Base-by-base conservation (phyloP, 2,329 filamentous ascomycete genomes). In the Tolypocladium sp. region DNA sequence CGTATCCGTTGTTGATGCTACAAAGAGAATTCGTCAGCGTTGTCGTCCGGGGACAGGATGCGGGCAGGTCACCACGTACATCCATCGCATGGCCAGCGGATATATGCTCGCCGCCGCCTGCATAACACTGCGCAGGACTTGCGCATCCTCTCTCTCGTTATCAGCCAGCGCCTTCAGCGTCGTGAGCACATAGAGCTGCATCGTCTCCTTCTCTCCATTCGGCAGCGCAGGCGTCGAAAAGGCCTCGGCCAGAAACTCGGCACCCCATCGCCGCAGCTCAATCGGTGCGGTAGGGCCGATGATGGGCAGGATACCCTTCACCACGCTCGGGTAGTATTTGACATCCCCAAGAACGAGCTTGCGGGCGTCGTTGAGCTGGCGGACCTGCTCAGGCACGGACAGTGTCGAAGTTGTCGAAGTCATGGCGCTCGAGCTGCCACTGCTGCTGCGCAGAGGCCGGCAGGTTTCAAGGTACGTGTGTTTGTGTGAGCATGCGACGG, bases 71-170 rank as follows among this genome's bases (percentile, higher is more conserved):
- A 33, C 17, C 64, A 92, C 92, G 79, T 88, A 97, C 92, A 92
- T 94, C 84, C 95, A 92, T 76, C 91, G 85, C 80, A 97, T 87
- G 42, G 95, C 87, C 65, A 96, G 81, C 59, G 92, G 91, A 73
- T 97, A 99, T 71, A 97, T 87, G 79, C 92, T 97, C 58, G 94
- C 90, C 59, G 90, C 89, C 55, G 91, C 87, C 76, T 96, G 91
- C 63, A 97, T 88, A 65, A 90, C 86, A 73, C 89, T 91, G 74
- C 91, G 92, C 70, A 96, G 77, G 60, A 97, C 92, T 62, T 86
- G 82, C 40, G 83, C 77, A 75, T 97, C 94, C 69, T 92, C 87
- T 61, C 84, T 83, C n/a, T 84, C 81, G 64, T 86, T 83, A 66
- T 90, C 86, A 62, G 91, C 74, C 71, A 91, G 81, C 57, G 81